phyloP scores from a whole-genome alignment of 202 grass and related monocot species.

The Schoenoplectus triqueter region DNA sequence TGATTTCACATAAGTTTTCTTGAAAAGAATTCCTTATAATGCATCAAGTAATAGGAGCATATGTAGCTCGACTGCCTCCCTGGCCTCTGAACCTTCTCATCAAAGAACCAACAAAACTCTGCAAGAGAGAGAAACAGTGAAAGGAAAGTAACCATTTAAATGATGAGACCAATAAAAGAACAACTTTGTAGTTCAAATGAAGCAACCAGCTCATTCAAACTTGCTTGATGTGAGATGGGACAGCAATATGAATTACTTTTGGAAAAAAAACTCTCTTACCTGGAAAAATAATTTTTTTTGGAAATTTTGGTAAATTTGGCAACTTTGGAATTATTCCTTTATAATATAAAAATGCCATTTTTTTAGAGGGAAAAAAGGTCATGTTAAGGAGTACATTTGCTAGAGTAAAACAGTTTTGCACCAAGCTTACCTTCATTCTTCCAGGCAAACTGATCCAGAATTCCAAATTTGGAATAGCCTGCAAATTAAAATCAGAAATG shows the following conservation, averaged over 20 bases:
- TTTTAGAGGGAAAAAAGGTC: neutral
- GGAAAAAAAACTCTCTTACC: neutral
- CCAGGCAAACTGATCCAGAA: slow-evolving; percentile 75
- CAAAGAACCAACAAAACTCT: slow-evolving; percentile 55
- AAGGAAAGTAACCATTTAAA: slow-evolving; percentile 16
- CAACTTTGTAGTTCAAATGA: slow-evolving; percentile 5
- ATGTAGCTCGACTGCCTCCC: slow-evolving; percentile 50
- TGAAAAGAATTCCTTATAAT: neutral
- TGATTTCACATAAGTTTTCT: neutral
- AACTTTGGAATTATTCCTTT: slow-evolving; percentile 10
- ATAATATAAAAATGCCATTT: neutral
- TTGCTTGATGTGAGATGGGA: neutral
- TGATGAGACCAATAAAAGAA: slow-evolving; percentile 4
- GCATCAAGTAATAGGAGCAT: slow-evolving; percentile 52
- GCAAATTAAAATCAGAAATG: slow-evolving; percentile 37
- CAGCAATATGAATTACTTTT: neutral
- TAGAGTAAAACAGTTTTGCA: slow-evolving; percentile 36
- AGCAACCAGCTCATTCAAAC: slow-evolving; percentile 20
- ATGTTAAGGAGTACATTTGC: neutral
- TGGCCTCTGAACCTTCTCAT: slow-evolving; percentile 47
- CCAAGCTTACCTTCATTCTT: slow-evolving; percentile 54
- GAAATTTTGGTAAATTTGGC: neutral
- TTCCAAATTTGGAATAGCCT: slow-evolving; percentile 91
- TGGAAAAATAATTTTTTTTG: neutral
- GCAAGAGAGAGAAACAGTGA: slow-evolving; percentile 46